Conservation (phyloP, 2,329 filamentous ascomycete species). For the Ceratocystis destructans region DNA sequence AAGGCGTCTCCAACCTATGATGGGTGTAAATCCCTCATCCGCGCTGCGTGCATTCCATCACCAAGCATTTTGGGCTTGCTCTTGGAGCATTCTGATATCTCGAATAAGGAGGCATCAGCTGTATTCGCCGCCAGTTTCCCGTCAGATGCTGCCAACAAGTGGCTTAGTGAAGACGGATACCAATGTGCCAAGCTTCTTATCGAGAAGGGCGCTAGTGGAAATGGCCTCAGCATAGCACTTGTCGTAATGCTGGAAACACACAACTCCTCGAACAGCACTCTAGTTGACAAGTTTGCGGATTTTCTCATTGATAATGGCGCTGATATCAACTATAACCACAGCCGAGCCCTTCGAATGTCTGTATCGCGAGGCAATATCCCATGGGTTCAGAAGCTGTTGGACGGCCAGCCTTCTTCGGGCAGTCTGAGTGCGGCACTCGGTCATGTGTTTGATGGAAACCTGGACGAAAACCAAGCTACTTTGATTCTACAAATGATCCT, state of each 20-base stretch:
- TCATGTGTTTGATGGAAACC: constrained; percentile 6
- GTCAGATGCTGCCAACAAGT: not conserved
- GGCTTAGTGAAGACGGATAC: constrained; percentile 14
- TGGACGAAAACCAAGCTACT: not conserved
- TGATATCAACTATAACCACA: constrained; percentile 36
- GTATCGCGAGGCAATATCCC: constrained; percentile 9
- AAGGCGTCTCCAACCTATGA: constrained; percentile 11
- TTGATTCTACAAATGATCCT: constrained; percentile 24
- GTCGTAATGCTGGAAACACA: constrained; percentile 1
- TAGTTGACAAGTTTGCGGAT: constrained; percentile 19
- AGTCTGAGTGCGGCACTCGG: constrained; percentile 4
- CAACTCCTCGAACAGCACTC: not conserved
- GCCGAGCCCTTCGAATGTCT: constrained; percentile 20
- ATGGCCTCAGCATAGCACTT: constrained; percentile 4
- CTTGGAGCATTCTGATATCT: not conserved
- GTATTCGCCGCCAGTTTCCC: constrained; percentile 8
- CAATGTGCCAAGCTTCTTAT: constrained; percentile 34
- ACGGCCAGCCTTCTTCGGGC: not conserved
- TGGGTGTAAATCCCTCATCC: constrained; percentile 6
- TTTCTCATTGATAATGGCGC: constrained; percentile 30
- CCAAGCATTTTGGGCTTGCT: not conserved
- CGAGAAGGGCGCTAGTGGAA: constrained; percentile 31
- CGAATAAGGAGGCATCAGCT: not conserved
- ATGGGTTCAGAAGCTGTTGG: not conserved
- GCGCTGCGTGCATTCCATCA: constrained; percentile 2